Evolutionary conservation across 805 yeast genomes (phyloP), one percentile per base, ranked within the genome.

Genomic region (Zygosaccharomyces bisporus): DNA sequence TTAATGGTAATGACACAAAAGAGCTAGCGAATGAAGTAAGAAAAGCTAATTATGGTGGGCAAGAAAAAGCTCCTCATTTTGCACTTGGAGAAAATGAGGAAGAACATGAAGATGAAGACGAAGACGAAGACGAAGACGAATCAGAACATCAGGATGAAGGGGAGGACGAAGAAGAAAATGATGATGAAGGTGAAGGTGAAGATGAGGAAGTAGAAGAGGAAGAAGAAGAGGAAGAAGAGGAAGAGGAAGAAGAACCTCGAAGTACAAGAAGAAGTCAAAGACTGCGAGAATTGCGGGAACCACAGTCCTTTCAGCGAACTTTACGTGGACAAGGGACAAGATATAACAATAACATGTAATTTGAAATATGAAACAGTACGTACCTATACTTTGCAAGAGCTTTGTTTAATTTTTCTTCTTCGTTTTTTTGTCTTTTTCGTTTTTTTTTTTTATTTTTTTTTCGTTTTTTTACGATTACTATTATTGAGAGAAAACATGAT

Each of bases 41-140:
- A 9, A 52, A 34, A n/a, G 49, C 40, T 21, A 50, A 49, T 3
- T 47, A 37, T 18, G 47, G 41, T 17, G 50, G 48, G 16, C 49
- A 37, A 21, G 47, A 44, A n/a, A 49, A 37, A 3, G 19, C 32
- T 6, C 31, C 12, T 12, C 32, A 24, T 25, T 25, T 32, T 10
- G 32, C 21, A 3, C 30, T 10, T 14, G 27, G 24, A 12, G 33
- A 21, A 5, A 24, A 36, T 1, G 34, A 29, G 7, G 35, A 35
- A 20, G 27, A 29, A 4, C 18, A 21, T 5, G 32, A 35, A 20
- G 14, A 13, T 10, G n/a, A 29, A 7, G 30, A 27, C 3, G 45
- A 20, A 27, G 35, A 14, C 14, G 39, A 41, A n/a, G 3, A 18
- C 3, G 45, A 39, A 4, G 41, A 39, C 12, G 45, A 21, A 6